These are phyloP conservation scores for Leishmania martiniquensis DNA, from an alignment of 208 protist species.

Conservation along the genomic window DNA sequence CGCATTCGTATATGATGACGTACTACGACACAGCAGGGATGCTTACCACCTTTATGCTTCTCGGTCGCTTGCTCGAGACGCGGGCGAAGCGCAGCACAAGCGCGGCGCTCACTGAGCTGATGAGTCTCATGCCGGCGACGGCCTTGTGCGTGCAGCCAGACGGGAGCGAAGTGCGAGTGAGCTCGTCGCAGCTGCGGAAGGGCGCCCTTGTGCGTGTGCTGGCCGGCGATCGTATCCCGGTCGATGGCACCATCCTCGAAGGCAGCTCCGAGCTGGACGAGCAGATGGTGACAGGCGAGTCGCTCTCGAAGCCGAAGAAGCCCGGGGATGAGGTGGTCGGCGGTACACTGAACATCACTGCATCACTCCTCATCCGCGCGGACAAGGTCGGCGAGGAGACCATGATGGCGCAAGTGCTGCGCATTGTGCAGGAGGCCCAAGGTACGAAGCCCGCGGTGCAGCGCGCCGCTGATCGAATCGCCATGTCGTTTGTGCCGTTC, in stretches of 20 bases:
- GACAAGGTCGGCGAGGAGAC: constrained; percentile 88
- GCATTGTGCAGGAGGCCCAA: constrained; percentile 97
- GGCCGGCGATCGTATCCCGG: constrained; percentile 90
- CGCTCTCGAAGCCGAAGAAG: constrained; percentile 66
- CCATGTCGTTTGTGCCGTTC: constrained; percentile 93
- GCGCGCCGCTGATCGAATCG: constrained; percentile 88
- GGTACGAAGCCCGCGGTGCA: constrained; percentile 95
- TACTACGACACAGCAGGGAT: constrained; percentile 97
- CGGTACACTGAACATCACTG: constrained; percentile 81
- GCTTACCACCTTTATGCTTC: constrained; percentile 96
- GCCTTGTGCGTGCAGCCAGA: constrained; percentile 29
- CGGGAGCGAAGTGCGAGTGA: constrained; percentile 41
- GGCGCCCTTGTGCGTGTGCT: constrained; percentile 84
- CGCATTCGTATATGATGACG: constrained; percentile 36
- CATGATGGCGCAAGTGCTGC: constrained; percentile 94
- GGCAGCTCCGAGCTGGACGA: constrained; percentile 94
- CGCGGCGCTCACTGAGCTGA: constrained; percentile 85
- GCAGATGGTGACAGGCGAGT: constrained; percentile 96
- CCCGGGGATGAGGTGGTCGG: constrained; percentile 66
- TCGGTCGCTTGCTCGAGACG: constrained; percentile 96
- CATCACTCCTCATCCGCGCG: constrained; percentile 61
- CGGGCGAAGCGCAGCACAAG: constrained; percentile 94
- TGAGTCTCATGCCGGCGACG: constrained; percentile 75
- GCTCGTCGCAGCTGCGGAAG: constrained; percentile 34
- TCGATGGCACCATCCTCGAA: constrained; percentile 89